These are phyloP conservation scores for Naganishia vishniacii DNA, from an alignment of 768 basidiomycete genomes.

Conservation along the genomic window DNA sequence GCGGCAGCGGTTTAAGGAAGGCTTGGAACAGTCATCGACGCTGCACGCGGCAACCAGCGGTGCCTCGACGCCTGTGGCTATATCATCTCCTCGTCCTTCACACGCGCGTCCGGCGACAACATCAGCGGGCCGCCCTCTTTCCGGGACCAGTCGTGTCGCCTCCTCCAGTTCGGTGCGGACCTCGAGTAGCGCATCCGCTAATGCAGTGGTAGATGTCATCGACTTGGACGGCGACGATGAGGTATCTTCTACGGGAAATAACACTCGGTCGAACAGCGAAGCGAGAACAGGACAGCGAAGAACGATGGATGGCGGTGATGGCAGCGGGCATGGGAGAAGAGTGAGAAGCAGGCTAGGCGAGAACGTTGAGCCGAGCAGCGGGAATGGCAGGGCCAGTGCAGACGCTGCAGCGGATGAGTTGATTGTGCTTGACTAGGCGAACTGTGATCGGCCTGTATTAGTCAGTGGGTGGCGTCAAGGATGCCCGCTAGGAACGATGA, in stretches of 20 bases:
- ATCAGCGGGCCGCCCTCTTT: constrained; percentile 3
- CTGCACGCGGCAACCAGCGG: not conserved
- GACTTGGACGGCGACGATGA: constrained; percentile 11
- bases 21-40: not conserved
- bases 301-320: constrained; percentile 4
- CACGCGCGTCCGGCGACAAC: constrained; percentile 1
- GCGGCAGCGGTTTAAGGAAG: constrained; percentile 8
- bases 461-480: no score
- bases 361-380: not conserved
- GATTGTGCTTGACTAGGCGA: constrained; percentile 10
- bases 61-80: not conserved
- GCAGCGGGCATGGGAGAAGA: constrained; percentile 4
- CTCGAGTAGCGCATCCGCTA: constrained; percentile 1
- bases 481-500: no score
- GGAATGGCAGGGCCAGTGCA: not conserved
- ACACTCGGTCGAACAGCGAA: not conserved
- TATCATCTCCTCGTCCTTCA: constrained; percentile 6
- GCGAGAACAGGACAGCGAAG: constrained; percentile 6
- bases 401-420: constrained; percentile 1
- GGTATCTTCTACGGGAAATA: not conserved
- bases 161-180: constrained; percentile 3
- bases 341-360: constrained; percentile 10
- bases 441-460: not conserved
- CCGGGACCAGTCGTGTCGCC: constrained; percentile 12
- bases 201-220: constrained; percentile 14